These are phyloP conservation scores for Rhododendron kiyosumense DNA, from an alignment of 148 eudicot species.

Conservation along the genomic window DNA sequence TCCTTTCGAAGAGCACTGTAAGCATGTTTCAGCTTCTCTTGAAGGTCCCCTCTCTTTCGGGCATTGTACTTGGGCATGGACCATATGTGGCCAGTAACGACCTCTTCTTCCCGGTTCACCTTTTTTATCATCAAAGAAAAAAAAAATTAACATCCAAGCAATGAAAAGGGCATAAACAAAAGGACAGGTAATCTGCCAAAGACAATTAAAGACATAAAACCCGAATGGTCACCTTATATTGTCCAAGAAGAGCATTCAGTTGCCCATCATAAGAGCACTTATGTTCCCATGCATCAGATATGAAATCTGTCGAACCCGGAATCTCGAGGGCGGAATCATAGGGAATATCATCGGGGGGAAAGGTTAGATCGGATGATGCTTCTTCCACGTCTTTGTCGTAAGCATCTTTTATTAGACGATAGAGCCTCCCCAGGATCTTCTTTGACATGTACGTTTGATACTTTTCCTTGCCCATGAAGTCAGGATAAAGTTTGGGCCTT, in stretches of 20 bases:
- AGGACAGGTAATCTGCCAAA: background rate
- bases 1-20: slow-evolving; percentile 67
- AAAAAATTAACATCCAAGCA: background rate
- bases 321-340: slow-evolving; percentile 66
- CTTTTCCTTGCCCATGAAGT: slow-evolving; percentile 85
- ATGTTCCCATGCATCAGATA: slow-evolving; percentile 59
- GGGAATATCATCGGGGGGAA: slow-evolving; percentile 21
- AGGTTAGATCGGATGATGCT: slow-evolving; percentile 23
- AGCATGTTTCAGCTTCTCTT: slow-evolving; percentile 82
- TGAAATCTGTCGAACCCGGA: slow-evolving; percentile 42
- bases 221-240: slow-evolving; percentile 56
- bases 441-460: slow-evolving; percentile 56
- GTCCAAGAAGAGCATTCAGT: slow-evolving; percentile 59
- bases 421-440: slow-evolving; percentile 67
- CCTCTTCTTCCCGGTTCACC: slow-evolving; percentile 78
- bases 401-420: slow-evolving; percentile 49
- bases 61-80: slow-evolving; percentile 69
- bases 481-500: slow-evolving; percentile 86
- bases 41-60: slow-evolving; percentile 71
- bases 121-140: slow-evolving; percentile 14
- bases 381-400: slow-evolving; percentile 26
- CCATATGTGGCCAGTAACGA: slow-evolving; percentile 90
- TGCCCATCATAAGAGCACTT: slow-evolving; percentile 82
- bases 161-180: background rate
- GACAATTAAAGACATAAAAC: background rate